These are phyloP conservation scores for Quercus dentata DNA, from an alignment of 306 rosid species.

Conservation along the genomic window DNA sequence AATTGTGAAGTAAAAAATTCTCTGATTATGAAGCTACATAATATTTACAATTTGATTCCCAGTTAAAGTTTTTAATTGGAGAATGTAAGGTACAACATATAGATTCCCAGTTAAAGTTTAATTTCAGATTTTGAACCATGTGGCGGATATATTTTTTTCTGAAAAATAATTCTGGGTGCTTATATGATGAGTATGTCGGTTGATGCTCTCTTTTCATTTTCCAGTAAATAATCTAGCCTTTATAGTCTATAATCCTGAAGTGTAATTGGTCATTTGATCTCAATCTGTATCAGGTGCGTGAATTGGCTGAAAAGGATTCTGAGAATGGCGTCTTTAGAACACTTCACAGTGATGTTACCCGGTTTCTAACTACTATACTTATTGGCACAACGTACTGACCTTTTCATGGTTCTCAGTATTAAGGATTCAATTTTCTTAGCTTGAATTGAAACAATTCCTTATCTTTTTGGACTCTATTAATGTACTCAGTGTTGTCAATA, in stretches of 20 bases:
- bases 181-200: background rate
- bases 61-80: background rate
- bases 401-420: constrained; percentile 20
- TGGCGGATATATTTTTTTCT: too few species aligned
- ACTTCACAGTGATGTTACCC: constrained; percentile 64
- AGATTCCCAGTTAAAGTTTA: background rate
- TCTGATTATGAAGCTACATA: background rate
- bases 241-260: constrained; percentile 4
- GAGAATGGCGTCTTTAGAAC: constrained; percentile 59
- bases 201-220: background rate
- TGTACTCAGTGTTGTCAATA: constrained; percentile 85
- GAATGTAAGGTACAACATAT: background rate
- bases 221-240: background rate
- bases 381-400: constrained; percentile 95
- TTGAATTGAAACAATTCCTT: constrained; percentile 27
- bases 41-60: background rate
- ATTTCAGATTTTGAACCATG: background rate
- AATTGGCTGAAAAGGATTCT: constrained; percentile 61
- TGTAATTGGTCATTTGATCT: constrained; percentile 19
- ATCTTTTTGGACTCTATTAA: constrained; percentile 40
- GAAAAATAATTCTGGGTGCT: background rate
- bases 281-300: constrained; percentile 48
- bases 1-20: background rate
- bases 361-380: constrained; percentile 95
- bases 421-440: constrained; percentile 7